Percentiles rank a stretch among this genome's conserved stretches.
phyloP scores from a whole-genome alignment of 306 rosid species.

The Quercus alba region DNA sequence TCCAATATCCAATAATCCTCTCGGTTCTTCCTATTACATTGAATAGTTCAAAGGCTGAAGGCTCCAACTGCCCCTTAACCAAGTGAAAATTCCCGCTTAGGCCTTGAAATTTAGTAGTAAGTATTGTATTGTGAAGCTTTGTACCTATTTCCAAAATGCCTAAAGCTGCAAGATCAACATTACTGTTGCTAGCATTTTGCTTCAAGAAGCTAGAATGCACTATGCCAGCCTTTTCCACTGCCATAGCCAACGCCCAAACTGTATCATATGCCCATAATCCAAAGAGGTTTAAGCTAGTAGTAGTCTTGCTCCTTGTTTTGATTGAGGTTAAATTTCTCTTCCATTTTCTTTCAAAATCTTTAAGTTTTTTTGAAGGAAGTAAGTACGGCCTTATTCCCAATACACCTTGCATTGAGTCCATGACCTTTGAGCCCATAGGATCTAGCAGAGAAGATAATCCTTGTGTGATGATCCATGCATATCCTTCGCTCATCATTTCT shows the following conservation, averaged over 20 bases:
- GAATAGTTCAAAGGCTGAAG: constrained; percentile 20
- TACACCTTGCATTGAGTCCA: too few species aligned
- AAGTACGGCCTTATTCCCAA: too few species aligned
- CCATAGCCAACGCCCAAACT: neutral
- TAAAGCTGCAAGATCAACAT: constrained; percentile 6
- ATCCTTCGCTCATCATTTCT: too few species aligned
- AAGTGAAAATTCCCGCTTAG: constrained; percentile 28
- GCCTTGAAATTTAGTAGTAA: constrained; percentile 4
- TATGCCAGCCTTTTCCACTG: constrained; percentile 6
- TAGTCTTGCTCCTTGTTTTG: too few species aligned
- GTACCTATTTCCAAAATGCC: neutral
- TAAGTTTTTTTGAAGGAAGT: too few species aligned
- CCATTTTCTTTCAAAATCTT: too few species aligned
- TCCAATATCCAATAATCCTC: constrained; percentile 15
- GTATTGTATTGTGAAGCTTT: neutral
- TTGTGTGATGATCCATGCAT: too few species aligned
- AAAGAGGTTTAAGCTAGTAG: too few species aligned
- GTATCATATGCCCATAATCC: too few species aligned
- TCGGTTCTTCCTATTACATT: neutral
- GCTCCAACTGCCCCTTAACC: constrained; percentile 23
- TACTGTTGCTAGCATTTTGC: neutral
- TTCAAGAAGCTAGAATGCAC: neutral
- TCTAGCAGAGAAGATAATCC: too few species aligned
- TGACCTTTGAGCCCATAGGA: too few species aligned
- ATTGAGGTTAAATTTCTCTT: too few species aligned